Evolutionary conservation across 768 basidiomycete species (phyloP), one percentile per base, ranked within the genome.

Genomic region (Rhizopogon vesiculosus): DNA sequence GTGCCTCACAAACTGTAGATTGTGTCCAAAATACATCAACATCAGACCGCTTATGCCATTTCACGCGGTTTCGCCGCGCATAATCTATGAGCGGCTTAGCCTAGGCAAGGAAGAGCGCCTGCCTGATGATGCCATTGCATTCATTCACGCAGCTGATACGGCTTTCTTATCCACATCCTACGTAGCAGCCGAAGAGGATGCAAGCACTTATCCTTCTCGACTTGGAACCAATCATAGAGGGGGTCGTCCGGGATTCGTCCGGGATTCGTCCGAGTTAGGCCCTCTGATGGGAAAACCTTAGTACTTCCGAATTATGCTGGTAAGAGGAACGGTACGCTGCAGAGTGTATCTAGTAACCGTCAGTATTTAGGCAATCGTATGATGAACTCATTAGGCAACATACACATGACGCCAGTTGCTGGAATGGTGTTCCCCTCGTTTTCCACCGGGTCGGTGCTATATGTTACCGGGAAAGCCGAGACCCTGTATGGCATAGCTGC

Each of bases 161-260:
- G 74, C 80, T 3, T 86, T 79, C 63, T 56, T 87, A 46, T 82
- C 81, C 1, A 80, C 83, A 5, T 73, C 76, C 0, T 85, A 84
- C 56, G 56, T 70, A 2, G 76, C 82, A 0, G 46, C 57, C 5
- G 45, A 67, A 25, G 64, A 71, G 6, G 79, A 83, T 15, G 70
- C 67, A 3, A 44, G 61, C 3, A 61, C 51, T 5, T 78, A 73
- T 54, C 84, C 84, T 1, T 84, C 84, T 1, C 84, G 85, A 59
- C 61, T 83, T 8, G 82, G 83, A 15, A 81, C 81, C 69, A 87
- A 86, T 58, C 81, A 84, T 48, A 80, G 86, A 5, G 84, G 84
- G 8, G 86, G 86, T 2, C 71, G 76, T n/a, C 76, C 75, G 8
- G 85, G 84, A 0, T 86, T 2, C 71, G 76, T n/a, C 76, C 75